Conservation (phyloP, 495 filamentous ascomycete species). For the Cryomyces antarcticus region DNA sequence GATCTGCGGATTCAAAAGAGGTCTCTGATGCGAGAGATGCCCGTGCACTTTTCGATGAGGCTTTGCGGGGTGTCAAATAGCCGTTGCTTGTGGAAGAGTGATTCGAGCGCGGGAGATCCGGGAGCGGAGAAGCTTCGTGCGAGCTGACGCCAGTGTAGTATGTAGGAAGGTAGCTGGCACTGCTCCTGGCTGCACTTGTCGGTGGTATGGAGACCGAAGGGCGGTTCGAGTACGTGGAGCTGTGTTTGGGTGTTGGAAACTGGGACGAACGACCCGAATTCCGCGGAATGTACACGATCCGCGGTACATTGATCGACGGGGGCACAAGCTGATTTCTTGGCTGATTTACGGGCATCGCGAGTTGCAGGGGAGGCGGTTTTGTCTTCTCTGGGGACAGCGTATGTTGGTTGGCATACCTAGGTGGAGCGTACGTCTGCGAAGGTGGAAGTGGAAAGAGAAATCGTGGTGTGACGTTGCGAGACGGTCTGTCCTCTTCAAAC, state of each 20-base stretch:
- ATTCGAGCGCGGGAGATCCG: not conserved
- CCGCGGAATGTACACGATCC: not conserved
- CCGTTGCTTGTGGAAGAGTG: not conserved
- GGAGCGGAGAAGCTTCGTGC: not conserved
- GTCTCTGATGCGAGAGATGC: conserved; percentile 16
- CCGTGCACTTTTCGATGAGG: not conserved
- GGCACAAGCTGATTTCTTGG: not conserved
- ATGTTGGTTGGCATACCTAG: no score
- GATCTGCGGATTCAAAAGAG: conserved; percentile 17
- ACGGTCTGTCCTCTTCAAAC: conserved; percentile 8
- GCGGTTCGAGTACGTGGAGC: not conserved
- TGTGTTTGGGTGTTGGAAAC: not conserved
- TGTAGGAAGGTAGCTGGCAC: not conserved
- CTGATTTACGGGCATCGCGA: not conserved
- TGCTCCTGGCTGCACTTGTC: not conserved
- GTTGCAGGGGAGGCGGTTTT: not conserved
- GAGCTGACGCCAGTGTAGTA: not conserved
- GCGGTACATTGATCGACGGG: not conserved
- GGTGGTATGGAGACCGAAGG: not conserved
- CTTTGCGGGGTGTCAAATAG: not conserved
- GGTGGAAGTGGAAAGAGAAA: not conserved
- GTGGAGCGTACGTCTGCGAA: not conserved
- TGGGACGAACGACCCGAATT: not conserved
- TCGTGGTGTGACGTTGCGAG: not conserved
- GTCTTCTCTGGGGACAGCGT: not conserved